These are phyloP conservation scores for Micractinium sp. DNA, from an alignment of 139 green algal genomes.

Conservation along the genomic window DNA sequence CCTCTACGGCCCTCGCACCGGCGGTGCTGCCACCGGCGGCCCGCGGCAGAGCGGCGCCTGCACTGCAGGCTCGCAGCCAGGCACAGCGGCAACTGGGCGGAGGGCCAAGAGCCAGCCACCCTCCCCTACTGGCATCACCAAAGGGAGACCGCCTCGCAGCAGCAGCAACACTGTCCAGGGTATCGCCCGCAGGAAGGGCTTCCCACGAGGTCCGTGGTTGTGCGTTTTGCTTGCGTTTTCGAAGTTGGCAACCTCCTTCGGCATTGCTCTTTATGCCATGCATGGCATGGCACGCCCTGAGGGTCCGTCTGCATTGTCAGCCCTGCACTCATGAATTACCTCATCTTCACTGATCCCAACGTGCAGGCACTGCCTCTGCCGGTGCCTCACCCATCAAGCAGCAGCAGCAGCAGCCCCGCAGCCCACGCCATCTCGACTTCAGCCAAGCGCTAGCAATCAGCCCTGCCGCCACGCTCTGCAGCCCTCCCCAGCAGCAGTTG, in stretches of 20 bases:
- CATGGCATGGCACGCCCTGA: too few relatives aligned
- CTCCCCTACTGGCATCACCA: slow-evolving; percentile 10
- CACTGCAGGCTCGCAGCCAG: neutral
- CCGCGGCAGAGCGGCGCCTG: neutral
- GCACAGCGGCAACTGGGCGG: neutral
- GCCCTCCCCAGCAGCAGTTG: neutral
- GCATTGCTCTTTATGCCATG: too few relatives aligned
- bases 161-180: neutral
- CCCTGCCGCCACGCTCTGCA: neutral
- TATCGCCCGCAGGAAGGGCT: neutral
- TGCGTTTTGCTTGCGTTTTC: too few relatives aligned
- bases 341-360: neutral
- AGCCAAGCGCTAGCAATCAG: too few relatives aligned
- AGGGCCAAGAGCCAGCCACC: neutral
- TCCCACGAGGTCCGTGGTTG: neutral
- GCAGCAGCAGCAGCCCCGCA: neutral
- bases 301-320: too few relatives aligned
- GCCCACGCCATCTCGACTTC: too few relatives aligned
- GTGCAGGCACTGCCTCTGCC: neutral
- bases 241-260: too few relatives aligned
- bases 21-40: neutral
- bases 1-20: neutral
- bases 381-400: neutral
- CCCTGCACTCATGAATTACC: too few relatives aligned
- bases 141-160: neutral